phyloP scores from a whole-genome alignment of 305 asterid species.

The Striga hermonthica region DNA sequence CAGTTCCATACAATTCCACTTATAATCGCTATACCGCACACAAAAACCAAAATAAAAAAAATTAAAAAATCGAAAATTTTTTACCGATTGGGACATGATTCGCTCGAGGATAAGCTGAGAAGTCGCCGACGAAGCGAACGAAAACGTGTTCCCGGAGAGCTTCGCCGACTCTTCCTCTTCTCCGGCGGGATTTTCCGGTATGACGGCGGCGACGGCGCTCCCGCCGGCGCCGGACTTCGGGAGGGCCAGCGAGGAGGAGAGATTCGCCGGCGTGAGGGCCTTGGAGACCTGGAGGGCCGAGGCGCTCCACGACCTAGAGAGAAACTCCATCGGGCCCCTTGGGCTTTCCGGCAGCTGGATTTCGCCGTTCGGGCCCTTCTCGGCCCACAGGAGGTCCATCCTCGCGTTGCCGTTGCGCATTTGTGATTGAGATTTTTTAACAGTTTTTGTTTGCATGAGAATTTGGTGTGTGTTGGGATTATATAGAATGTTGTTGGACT shows the following conservation, averaged over 20 bases:
- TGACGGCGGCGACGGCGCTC: constrained; percentile 22
- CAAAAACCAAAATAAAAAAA: background rate
- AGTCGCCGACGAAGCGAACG: constrained; percentile 95
- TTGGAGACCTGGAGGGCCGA: constrained; percentile 82
- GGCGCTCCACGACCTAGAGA: constrained; percentile 96
- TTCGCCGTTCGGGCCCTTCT: constrained; percentile 52
- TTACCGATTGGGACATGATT: constrained; percentile 92
- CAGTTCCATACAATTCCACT: constrained; percentile 23
- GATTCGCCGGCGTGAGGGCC: constrained; percentile 49
- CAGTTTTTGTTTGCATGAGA: constrained; percentile 29
- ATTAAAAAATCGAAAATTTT: constrained; percentile 21
- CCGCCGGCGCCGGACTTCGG: constrained; percentile 28
- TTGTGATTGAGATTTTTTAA: constrained; percentile 14
- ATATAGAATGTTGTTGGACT: constrained; percentile 33
- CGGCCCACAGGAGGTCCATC: constrained; percentile 71
- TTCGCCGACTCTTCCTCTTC: constrained; percentile 68
- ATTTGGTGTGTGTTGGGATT: constrained; percentile 9
- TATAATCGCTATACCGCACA: background rate
- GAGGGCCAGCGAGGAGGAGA: constrained; percentile 29
- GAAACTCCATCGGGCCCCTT: constrained; percentile 91
- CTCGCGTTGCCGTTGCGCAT: constrained; percentile 24
- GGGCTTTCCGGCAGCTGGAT: constrained; percentile 94
- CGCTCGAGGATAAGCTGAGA: constrained; percentile 96
- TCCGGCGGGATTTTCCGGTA: constrained; percentile 53
- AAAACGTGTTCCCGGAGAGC: constrained; percentile 77